Percentiles rank a stretch among this genome's conserved stretches.
Conservation (phyloP, 805 yeast species). For the Yamadazyma paraphyllophila region DNA sequence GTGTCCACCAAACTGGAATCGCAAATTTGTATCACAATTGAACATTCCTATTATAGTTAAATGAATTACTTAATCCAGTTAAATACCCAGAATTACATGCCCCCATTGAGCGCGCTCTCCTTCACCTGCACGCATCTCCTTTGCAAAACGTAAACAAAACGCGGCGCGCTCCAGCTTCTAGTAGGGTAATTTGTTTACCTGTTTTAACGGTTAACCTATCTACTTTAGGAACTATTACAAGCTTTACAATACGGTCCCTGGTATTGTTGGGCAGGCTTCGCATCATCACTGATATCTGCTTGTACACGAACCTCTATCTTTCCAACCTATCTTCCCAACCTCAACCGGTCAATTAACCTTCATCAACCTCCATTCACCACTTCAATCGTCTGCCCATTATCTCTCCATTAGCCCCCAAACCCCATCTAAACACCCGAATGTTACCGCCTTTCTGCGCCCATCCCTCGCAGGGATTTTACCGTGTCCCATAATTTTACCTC, state of each 20-base stretch:
- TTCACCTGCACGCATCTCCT: neutral
- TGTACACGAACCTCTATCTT: no score
- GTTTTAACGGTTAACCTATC: neutral
- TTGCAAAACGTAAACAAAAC: conserved; percentile 6
- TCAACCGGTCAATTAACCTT: no score
- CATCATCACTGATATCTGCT: neutral
- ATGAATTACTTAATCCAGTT: conserved; percentile 3
- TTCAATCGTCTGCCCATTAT: no score
- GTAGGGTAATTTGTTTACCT: conserved; percentile 5
- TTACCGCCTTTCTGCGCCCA: neutral
- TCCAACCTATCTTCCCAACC: no score
- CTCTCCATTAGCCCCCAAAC: neutral
- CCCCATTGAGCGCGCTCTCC: neutral
- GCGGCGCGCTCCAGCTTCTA: conserved; percentile 5
- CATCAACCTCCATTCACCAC: no score
- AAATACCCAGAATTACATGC: conserved; percentile 1
- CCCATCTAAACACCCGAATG: neutral
- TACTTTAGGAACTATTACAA: neutral
- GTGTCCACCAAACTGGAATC: neutral
- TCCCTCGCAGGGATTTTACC: conserved; percentile 4
- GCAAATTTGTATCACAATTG: neutral
- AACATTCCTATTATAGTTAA: neutral
- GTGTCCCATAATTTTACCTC: conserved; percentile 5
- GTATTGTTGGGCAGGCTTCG: conserved; percentile 1
- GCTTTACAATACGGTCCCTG: neutral